phyloP scores from a whole-genome alignment of 2,329 filamentous ascomycete genomes.

The Diplodia sapinea region DNA sequence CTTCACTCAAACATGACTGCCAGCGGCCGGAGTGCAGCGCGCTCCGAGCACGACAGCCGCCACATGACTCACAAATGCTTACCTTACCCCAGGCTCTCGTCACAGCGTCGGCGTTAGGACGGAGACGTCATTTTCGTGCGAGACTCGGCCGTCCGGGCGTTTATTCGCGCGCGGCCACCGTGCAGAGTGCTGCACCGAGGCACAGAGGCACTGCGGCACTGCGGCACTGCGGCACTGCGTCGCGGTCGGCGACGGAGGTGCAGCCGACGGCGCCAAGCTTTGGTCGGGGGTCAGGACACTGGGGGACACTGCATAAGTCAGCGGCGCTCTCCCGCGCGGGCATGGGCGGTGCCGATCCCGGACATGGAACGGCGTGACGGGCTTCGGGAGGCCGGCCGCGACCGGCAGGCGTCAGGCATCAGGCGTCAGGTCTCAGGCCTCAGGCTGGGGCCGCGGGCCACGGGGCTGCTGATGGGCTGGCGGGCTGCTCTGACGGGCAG shows the following conservation, averaged over 20 bases:
- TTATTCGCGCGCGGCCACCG: background rate
- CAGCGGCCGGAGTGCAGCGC: conserved; percentile 16
- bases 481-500: background rate
- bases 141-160: conserved; percentile 11
- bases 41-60: conserved; percentile 20
- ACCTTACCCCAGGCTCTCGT: conserved; percentile 14
- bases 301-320: conserved; percentile 5
- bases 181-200: background rate
- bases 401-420: background rate
- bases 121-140: conserved; percentile 3
- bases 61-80: conserved; percentile 27
- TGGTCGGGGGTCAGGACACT: background rate
- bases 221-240: too few species aligned
- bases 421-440: too few species aligned
- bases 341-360: conserved; percentile 18
- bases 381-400: background rate
- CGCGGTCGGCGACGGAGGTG: too few species aligned
- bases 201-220: too few species aligned
- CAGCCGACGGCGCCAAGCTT: conserved; percentile 13
- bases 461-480: too few species aligned
- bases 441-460: too few species aligned
- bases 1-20: conserved; percentile 9
- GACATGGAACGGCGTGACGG: background rate
- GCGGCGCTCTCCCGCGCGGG: conserved; percentile 22
- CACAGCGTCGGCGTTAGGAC: background rate